phyloP scores from a whole-genome alignment of 2,329 filamentous ascomycete species.

The Neopestalotiopsis clavispora region DNA sequence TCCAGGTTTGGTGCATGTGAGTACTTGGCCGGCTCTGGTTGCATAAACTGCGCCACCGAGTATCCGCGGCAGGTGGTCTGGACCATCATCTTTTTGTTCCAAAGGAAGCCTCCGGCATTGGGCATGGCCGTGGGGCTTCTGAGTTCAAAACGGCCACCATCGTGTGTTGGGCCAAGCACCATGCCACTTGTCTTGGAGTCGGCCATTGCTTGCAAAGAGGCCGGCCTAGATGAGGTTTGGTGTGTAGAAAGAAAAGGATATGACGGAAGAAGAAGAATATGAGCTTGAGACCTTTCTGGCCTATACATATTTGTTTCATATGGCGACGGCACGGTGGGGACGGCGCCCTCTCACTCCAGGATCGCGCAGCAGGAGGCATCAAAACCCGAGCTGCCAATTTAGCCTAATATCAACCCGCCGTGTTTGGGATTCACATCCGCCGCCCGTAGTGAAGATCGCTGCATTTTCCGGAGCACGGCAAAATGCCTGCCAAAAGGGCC shows the following conservation, averaged over 20 bases:
- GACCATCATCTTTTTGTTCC: slow-evolving; percentile 67
- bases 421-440: not conserved
- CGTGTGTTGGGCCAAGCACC: slow-evolving; percentile 38
- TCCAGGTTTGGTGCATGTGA: slow-evolving; percentile 63
- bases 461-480: not conserved
- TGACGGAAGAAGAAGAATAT: too few relatives aligned
- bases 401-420: slow-evolving; percentile 12
- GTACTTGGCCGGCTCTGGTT: slow-evolving; percentile 65
- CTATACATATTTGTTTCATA: not conserved
- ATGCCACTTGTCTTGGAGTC: not conserved
- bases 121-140: slow-evolving; percentile 60
- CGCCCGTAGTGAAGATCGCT: not conserved
- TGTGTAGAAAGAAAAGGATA: too few relatives aligned
- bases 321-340: not conserved
- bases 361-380: not conserved
- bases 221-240: too few relatives aligned
- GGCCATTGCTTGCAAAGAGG: not conserved
- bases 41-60: slow-evolving; percentile 64
- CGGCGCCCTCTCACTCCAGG: not conserved
- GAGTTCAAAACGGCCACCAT: slow-evolving; percentile 60
- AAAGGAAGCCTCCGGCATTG: slow-evolving; percentile 60
- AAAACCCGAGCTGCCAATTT: slow-evolving; percentile 9
- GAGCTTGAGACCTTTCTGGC: too few relatives aligned
- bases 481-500: too few relatives aligned
- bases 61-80: slow-evolving; percentile 64